Evolutionary conservation across 306 rosid species (phyloP), one percentile per base, ranked within the genome.

Genomic region (Vigna nakashimae): DNA sequence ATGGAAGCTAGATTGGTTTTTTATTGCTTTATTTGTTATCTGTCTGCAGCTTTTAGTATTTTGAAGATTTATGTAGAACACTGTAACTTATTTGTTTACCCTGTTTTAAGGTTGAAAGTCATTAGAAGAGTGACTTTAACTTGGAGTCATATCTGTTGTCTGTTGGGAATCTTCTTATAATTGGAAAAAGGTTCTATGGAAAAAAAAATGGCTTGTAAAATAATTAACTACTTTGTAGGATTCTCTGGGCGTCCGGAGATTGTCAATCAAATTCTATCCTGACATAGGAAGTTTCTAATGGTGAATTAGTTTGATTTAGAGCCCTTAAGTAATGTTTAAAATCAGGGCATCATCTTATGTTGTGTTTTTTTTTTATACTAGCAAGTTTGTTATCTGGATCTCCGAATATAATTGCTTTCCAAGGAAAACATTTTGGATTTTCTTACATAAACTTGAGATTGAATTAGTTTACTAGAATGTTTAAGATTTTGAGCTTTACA

Each of bases 231-330:
- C 9, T 6, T 5, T 2, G 34, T 49, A 36, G 17, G 34, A 42
- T 40, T 14, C 1, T 49, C 32, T 75, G 22, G 75, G 71, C 51
- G 17, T 34, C 51, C 0, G 17, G 60, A 5, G 42, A 52, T 56
- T 74, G 62, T 56, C 38, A 9, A 55, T 17, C 51, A 24, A 18
- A 70, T 42, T 57, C 32, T 58, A 2, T 63, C 17, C 9, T 36
- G 30, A 15, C 17, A 62, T 43, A n/a, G 26, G 13, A 66, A 7
- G n/a, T 53, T 52, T 72, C 71, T 48, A 28, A 49, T 71, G 38
- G 52, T 70, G 72, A 48, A 22, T 18, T 69, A 60, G 73, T 50
- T 68, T 66, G 30, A 28, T 32, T 55, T 72, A 4, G 56, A n/a
- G 40, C 34, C 74, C 20, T 18, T 65, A 20, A 3, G 34, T 32